phyloP scores from a whole-genome alignment of 306 rosid genomes.

The Vicia faba region DNA sequence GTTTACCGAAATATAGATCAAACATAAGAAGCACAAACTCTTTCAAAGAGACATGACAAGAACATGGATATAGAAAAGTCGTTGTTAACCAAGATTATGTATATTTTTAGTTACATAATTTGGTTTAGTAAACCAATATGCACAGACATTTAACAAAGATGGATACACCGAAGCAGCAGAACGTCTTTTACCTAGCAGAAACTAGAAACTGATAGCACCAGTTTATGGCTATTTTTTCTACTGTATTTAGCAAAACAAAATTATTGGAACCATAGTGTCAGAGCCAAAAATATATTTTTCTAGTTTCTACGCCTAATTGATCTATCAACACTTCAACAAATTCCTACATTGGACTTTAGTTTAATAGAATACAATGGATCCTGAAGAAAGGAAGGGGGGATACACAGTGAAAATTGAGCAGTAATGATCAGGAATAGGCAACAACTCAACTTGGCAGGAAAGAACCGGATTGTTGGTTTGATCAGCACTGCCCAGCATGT shows the following conservation, averaged over 20 bases:
- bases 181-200: too few relatives aligned
- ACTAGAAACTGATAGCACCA: too few relatives aligned
- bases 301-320: constrained; percentile 22
- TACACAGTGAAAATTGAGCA: not conserved
- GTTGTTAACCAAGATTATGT: not conserved
- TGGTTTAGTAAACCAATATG: too few relatives aligned
- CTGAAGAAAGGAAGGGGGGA: not conserved
- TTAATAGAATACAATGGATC: not conserved
- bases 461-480: constrained; percentile 4
- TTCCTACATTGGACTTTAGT: constrained; percentile 32
- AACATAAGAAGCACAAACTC: not conserved
- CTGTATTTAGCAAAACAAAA: not conserved
- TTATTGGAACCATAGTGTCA: constrained; percentile 14
- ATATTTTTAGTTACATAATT: too few relatives aligned
- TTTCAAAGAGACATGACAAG: not conserved
- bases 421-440: constrained; percentile 28
- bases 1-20: constrained; percentile 1
- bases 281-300: constrained; percentile 3
- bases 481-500: constrained; percentile 26
- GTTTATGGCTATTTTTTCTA: not conserved
- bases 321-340: constrained; percentile 34
- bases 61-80: not conserved
- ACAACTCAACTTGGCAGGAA: constrained; percentile 22
- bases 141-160: too few relatives aligned
- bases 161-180: too few relatives aligned